phyloP scores from a whole-genome alignment of 805 yeast genomes.

The Zygosaccharomyces bisporus region DNA sequence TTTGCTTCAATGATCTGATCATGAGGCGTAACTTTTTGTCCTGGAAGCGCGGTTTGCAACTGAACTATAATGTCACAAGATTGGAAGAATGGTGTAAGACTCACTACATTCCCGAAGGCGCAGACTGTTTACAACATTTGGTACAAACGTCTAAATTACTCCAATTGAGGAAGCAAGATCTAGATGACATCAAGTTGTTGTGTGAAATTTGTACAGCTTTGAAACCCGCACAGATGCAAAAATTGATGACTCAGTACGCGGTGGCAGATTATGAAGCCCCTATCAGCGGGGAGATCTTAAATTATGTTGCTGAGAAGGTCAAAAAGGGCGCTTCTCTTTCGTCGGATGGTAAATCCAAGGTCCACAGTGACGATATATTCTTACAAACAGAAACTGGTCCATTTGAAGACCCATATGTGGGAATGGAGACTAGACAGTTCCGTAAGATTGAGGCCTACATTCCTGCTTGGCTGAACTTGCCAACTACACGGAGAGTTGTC shows the following conservation, averaged over 20 bases:
- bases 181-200: slow-evolving; percentile 84
- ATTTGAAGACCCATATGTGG: slow-evolving; percentile 79
- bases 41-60: slow-evolving; percentile 97
- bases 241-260: slow-evolving; percentile 79
- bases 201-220: slow-evolving; percentile 93
- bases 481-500: slow-evolving; percentile 80
- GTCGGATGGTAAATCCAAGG: slow-evolving; percentile 48
- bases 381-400: slow-evolving; percentile 68
- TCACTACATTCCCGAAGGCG: slow-evolving; percentile 85
- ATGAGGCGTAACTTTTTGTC: slow-evolving; percentile 92
- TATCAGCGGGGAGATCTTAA: slow-evolving; percentile 73
- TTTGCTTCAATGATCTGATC: slow-evolving; percentile 90
- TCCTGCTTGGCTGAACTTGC: slow-evolving; percentile 90
- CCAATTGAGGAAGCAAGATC: slow-evolving; percentile 85
- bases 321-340: slow-evolving; percentile 44
- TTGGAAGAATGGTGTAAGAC: slow-evolving; percentile 98
- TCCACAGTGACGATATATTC: slow-evolving; percentile 51
- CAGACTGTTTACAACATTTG: slow-evolving; percentile 77
- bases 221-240: slow-evolving; percentile 94
- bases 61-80: slow-evolving; percentile 93
- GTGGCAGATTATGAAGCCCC: slow-evolving; percentile 95
- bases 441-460: slow-evolving; percentile 83
- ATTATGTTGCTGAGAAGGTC: slow-evolving; percentile 76
- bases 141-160: slow-evolving; percentile 89
- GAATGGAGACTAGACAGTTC: slow-evolving; percentile 70